These are phyloP conservation scores for Polytrichum formosum DNA, from an alignment of 225 moss, liverwort and hornwort genomes.

Conservation along the genomic window DNA sequence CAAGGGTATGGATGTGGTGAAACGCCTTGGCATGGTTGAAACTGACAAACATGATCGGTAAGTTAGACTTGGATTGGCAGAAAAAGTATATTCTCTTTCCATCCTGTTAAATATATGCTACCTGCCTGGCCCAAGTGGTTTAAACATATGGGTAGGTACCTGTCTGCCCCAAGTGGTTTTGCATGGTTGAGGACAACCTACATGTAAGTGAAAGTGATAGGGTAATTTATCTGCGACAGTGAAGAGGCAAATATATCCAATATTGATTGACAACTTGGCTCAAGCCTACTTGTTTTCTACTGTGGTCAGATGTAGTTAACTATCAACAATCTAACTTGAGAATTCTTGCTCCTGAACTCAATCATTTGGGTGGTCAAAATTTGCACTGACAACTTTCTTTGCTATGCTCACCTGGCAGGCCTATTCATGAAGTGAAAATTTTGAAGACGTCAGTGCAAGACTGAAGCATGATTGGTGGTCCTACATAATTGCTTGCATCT, in stretches of 20 bases:
- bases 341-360: not conserved
- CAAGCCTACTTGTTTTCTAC: not conserved
- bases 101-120: not conserved
- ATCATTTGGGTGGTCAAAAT: not conserved
- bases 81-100: not conserved
- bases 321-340: too few relatives aligned
- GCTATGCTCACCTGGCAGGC: slow-evolving; percentile 31
- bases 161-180: too few relatives aligned
- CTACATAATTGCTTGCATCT: too few relatives aligned
- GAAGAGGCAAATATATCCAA: not conserved
- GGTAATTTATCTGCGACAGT: not conserved
- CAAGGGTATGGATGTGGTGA: slow-evolving; percentile 68
- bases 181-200: too few relatives aligned
- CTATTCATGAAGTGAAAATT: slow-evolving; percentile 59
- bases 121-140: not conserved
- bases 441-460: slow-evolving; percentile 45
- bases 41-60: slow-evolving; percentile 63
- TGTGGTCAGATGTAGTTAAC: not conserved
- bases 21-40: slow-evolving; percentile 57
- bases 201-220: not conserved
- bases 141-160: not conserved
- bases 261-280: not conserved
- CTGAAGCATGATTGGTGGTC: slow-evolving; percentile 22
- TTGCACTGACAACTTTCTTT: slow-evolving; percentile 1
- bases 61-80: not conserved